Base-by-base conservation (phyloP, 768 basidiomycete genomes). In the Trametes sanguinea region DNA sequence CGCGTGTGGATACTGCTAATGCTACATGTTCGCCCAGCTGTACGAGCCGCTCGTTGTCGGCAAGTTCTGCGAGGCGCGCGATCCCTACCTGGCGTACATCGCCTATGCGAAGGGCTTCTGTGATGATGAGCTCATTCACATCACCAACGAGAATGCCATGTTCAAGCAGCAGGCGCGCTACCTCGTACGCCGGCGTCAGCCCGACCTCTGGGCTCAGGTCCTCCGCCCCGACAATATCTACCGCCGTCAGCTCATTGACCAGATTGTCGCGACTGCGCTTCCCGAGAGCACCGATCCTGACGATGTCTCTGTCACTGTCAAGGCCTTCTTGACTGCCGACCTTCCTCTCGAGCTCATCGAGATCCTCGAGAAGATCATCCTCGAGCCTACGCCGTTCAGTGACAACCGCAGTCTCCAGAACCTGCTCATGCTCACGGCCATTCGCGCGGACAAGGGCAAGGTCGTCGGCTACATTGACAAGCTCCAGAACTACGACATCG, bases 111-210 rank as follows among this genome's bases (percentile, higher is more conserved):
- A 98, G 74, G 97, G 97, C 60, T 90, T 98, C 76, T 99, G 97
- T 72, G 97, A 99, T 66, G 94, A 98, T 5, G 97, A 99, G 76
- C 84, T 99, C 62, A 95, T 99, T 71, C 75, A 86, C 22, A 96
- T 99, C 74, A 98, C 97, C 51, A 98, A 98, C 72, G 95, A 96
- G 67, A 99, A 99, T 79, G 89, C 95, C 11, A 99, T 99, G 97
- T 99, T 95, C 85, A 99, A 98, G 77, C 96, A 99, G 71, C 97
- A 98, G 76, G 93, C 97, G 54, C 89, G 97, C 32, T 99, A 99
- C 77, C 86, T 99, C 60, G 92, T 98, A 72, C 97, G 95, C 77
- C 89, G 97, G 68, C 92, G 97, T 64, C 88, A 93, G 64, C 86
- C 91, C 14, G 97, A 98, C 63, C 85, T 99, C 33, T 99, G 97